Conservation (phyloP, 768 basidiomycete species). For the Phallus indusiatus region DNA sequence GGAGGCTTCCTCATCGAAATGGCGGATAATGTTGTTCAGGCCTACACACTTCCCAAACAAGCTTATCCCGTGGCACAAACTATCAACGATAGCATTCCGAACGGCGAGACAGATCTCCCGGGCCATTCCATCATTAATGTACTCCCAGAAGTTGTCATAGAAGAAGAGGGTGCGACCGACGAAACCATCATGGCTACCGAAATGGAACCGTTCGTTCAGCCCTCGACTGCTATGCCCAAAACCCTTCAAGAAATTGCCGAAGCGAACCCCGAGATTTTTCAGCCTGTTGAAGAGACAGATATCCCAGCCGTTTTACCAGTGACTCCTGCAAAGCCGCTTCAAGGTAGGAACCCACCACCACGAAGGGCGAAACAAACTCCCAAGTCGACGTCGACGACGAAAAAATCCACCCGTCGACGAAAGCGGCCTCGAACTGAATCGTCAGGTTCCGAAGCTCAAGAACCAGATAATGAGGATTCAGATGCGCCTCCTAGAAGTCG, state of each 20-base stretch:
- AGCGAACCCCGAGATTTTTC: constrained; percentile 19
- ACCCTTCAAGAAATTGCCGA: constrained; percentile 62
- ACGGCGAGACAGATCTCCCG: background rate
- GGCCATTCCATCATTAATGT: background rate
- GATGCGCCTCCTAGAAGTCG: background rate
- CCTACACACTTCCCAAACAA: constrained; percentile 55
- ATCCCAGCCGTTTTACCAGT: background rate
- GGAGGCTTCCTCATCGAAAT: constrained; percentile 56
- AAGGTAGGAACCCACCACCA: constrained; percentile 1
- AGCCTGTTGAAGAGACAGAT: background rate
- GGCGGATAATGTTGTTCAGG: constrained; percentile 65
- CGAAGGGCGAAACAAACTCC: constrained; percentile 6
- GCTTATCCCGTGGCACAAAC: constrained; percentile 1
- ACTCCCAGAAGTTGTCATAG: background rate
- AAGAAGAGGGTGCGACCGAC: constrained; percentile 11
- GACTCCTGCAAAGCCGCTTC: background rate
- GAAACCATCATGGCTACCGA: constrained; percentile 16
- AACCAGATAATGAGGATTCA: background rate
- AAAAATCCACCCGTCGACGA: background rate
- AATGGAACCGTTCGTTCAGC: constrained; percentile 8
- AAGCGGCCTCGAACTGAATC: constrained; percentile 1
- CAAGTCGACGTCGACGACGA: constrained; percentile 5
- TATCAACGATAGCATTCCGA: background rate
- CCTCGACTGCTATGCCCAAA: constrained; percentile 30
- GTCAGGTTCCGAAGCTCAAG: constrained; percentile 1